These are phyloP conservation scores for Russula sp. DNA, from an alignment of 768 basidiomycete species.

Conservation along the genomic window DNA sequence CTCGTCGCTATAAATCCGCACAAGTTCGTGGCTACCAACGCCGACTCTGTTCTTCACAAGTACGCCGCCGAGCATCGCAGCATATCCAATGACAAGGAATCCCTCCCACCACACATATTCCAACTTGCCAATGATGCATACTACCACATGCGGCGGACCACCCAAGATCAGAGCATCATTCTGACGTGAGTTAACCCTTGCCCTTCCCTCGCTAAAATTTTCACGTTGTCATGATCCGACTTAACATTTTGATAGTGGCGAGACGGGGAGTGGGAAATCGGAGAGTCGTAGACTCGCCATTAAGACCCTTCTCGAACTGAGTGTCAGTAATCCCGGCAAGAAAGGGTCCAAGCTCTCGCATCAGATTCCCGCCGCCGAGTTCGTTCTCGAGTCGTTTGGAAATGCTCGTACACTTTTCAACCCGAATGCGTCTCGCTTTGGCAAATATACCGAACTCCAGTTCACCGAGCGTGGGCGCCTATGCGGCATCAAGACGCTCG, in stretches of 20 bases:
- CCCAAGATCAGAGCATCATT: constrained; percentile 88
- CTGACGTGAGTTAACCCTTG: constrained; percentile 61
- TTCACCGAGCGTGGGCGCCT: constrained; percentile 90
- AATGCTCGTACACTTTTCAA: constrained; percentile 90
- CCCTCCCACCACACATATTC: constrained; percentile 84
- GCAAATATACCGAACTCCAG: constrained; percentile 97
- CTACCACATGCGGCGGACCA: constrained; percentile 93
- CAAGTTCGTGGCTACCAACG: constrained; percentile 81
- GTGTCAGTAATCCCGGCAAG: constrained; percentile 85
- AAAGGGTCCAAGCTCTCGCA: constrained; percentile 85
- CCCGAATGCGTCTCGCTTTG: constrained; percentile 93
- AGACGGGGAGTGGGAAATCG: constrained; percentile 91
- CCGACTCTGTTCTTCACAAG: constrained; percentile 79
- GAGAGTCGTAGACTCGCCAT: constrained; percentile 88
- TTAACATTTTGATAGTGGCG: constrained; percentile 56
- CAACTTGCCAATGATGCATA: constrained; percentile 88
- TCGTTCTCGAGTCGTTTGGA: constrained; percentile 93
- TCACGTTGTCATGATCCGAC: not conserved
- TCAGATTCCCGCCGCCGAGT: constrained; percentile 91
- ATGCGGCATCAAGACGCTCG: constrained; percentile 88
- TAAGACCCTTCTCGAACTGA: constrained; percentile 88
- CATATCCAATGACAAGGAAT: constrained; percentile 57
- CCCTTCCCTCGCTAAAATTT: not conserved
- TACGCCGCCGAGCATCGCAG: constrained; percentile 86
- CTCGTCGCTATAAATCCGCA: constrained; percentile 91